These are phyloP conservation scores for Solanum tacnaense DNA, from an alignment of 257 asterid genomes.

Conservation along the genomic window DNA sequence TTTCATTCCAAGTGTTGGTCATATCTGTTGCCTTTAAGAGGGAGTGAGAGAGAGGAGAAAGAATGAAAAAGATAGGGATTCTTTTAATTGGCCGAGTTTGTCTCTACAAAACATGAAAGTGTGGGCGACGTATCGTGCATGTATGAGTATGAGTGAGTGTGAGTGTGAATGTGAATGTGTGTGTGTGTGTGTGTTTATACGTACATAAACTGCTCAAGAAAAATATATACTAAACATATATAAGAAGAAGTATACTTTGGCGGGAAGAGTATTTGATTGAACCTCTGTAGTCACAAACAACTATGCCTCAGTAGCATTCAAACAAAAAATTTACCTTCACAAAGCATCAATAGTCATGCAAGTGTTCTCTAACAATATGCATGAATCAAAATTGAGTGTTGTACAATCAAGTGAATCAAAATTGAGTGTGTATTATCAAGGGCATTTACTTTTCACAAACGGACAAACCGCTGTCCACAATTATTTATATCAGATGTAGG, in stretches of 20 bases:
- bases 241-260: neutral
- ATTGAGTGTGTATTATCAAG: neutral
- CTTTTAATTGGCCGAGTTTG: neutral
- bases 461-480: neutral
- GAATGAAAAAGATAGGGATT: neutral
- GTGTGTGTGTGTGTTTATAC: neutral
- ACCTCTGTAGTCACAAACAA: neutral
- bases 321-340: neutral
- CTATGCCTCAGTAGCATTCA: neutral
- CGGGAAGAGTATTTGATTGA: neutral
- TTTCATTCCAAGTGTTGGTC: neutral
- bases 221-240: neutral
- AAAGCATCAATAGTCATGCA: neutral
- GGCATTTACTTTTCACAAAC: neutral
- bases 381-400: neutral
- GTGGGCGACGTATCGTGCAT: neutral
- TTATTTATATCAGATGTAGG: neutral
- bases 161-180: too few relatives aligned
- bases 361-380: neutral
- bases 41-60: neutral
- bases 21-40: neutral
- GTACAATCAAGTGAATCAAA: neutral
- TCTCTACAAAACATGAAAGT: neutral
- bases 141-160: neutral
- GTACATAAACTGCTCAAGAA: neutral